These are phyloP conservation scores for Tetrapisispora nanseiensis DNA, from an alignment of 805 yeast genomes.

Conservation along the genomic window DNA sequence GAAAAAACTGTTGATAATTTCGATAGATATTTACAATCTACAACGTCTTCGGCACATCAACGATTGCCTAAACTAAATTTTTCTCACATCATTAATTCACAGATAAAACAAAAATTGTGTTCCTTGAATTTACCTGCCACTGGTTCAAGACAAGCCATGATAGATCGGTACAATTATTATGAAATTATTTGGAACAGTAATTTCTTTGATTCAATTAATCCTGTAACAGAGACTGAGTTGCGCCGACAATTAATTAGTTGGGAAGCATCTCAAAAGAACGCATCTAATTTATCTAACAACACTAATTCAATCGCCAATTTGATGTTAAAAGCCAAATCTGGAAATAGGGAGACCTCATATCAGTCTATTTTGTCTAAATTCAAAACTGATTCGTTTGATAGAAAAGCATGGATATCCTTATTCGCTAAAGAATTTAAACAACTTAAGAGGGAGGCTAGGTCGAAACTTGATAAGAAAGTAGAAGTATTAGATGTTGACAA, in stretches of 20 bases:
- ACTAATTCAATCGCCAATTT: slow-evolving; percentile 16
- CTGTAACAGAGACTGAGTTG: slow-evolving; percentile 47
- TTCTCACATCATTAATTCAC: slow-evolving; percentile 45
- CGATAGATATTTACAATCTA: slow-evolving; percentile 25
- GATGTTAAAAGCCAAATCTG: slow-evolving; percentile 33
- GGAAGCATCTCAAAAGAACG: slow-evolving; percentile 39
- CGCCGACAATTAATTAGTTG: slow-evolving; percentile 51
- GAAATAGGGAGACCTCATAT: slow-evolving; percentile 20
- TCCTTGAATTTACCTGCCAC: slow-evolving; percentile 45
- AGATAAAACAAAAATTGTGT: slow-evolving; percentile 50
- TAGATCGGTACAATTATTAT: slow-evolving; percentile 66
- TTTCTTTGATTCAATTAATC: slow-evolving; percentile 53
- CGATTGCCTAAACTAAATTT: slow-evolving; percentile 59
- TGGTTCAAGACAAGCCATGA: slow-evolving; percentile 59
- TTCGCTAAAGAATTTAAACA: slow-evolving; percentile 34
- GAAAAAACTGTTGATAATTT: slow-evolving; percentile 9
- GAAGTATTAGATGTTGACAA: background rate
- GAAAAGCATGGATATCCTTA: slow-evolving; percentile 34
- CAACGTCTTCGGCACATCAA: slow-evolving; percentile 31
- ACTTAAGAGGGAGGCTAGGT: slow-evolving; percentile 32
- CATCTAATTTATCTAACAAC: slow-evolving; percentile 14
- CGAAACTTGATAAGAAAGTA: slow-evolving; percentile 7
- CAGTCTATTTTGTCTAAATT: slow-evolving; percentile 22
- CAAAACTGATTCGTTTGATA: slow-evolving; percentile 39
- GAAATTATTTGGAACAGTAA: slow-evolving; percentile 73